Evolutionary conservation across 2,329 filamentous ascomycete genomes (phyloP), one percentile per base, ranked within the genome.

Genomic region (Endoconidiophora laricicola): DNA sequence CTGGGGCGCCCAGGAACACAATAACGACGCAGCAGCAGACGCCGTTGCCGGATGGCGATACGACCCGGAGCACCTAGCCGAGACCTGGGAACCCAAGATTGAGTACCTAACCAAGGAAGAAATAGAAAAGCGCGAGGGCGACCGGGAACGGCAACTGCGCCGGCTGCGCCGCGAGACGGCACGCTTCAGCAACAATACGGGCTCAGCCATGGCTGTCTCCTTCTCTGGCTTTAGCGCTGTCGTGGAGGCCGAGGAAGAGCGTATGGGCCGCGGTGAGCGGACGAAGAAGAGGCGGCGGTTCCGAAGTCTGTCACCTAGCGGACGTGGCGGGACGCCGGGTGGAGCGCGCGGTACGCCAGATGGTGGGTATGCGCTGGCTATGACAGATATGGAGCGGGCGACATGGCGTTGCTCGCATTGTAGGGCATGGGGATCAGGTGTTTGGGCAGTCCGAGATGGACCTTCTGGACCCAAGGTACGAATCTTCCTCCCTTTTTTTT

Each of bases 271-370:
- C 49, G 90, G 90, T 22, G 90, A 95, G 66, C 72, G 90, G 43
- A 91, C 83, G 58, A 96, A 94, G 73, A 94, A 94, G 72, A 95
- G 95, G 76, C 76, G 85, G 56, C 76, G 88, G 23, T 94, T 95
- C 69, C 77, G 88, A 57, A 94, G 87, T 63, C 65, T 94, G 55
- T 93, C 86, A 60, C 90, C 91, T 0, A 66, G 79, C 18, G 83
- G 75, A n/a, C 74, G 80, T 55, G 62, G 63, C 18, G 64, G 63
- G 18, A 84, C 81, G 4, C 80, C 78, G 1, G 79, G 77, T 51
- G 80, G 75, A 5, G 29, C 16, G 6, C 71, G 88, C 52, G 84
- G 83, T 9, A 95, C 88, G 1, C 88, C 87, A 1, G 88, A 93
- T 57, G 79, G 79, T 3, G 82, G 81, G 9, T 81, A 76, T 66